phyloP scores from a whole-genome alignment of 1,284 basidiomycete species.

The Neonothopanus nambi region DNA sequence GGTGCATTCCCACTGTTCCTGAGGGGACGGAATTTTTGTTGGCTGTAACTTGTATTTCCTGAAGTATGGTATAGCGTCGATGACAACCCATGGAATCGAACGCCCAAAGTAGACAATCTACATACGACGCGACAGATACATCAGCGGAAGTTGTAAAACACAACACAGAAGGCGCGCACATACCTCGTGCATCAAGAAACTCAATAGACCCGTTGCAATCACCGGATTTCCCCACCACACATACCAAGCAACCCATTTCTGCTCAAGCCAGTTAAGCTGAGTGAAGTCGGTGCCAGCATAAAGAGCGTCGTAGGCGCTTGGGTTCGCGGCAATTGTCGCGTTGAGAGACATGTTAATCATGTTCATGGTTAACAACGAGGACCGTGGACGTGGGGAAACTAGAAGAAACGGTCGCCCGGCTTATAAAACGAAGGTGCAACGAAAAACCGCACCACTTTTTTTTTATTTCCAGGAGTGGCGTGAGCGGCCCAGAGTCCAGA shows the following conservation, averaged over 20 bases:
- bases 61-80: conserved; percentile 94
- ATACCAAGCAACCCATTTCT: conserved; percentile 84
- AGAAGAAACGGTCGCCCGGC: not conserved
- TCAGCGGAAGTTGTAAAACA: not conserved
- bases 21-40: conserved; percentile 75
- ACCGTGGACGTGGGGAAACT: conserved; percentile 2
- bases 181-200: conserved; percentile 93
- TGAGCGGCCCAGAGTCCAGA: not conserved
- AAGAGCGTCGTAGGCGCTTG: conserved; percentile 37
- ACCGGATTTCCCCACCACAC: conserved; percentile 87
- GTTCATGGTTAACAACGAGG: not conserved
- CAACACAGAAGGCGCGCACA: conserved; percentile 25
- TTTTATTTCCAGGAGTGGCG: conserved; percentile 15
- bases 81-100: conserved; percentile 93
- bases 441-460: conserved; percentile 29
- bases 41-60: conserved; percentile 94
- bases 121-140: conserved; percentile 1
- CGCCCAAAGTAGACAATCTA: conserved; percentile 97
- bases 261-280: conserved; percentile 75
- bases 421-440: conserved; percentile 1
- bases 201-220: conserved; percentile 93
- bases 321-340: conserved; percentile 28
- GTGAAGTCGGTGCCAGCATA: conserved; percentile 66
- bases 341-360: conserved; percentile 28
- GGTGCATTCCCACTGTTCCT: conserved; percentile 95